These are phyloP conservation scores for Puccinia novopanici DNA, from an alignment of 1,284 basidiomycete species.

Conservation along the genomic window DNA sequence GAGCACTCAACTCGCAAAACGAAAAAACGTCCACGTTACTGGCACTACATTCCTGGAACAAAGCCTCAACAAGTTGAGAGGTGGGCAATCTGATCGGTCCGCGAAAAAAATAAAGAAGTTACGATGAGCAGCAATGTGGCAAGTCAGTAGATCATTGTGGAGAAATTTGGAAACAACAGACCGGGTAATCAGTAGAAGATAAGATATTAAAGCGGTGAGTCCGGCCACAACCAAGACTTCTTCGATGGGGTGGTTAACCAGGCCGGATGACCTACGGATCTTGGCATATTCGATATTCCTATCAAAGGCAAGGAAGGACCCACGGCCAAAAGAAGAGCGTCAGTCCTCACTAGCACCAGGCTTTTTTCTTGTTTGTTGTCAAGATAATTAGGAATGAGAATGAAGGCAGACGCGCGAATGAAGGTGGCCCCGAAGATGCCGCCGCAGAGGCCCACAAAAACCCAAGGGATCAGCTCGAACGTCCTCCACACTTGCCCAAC, in stretches of 20 bases:
- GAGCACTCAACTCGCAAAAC: constrained; percentile 51
- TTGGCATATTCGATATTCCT: constrained; percentile 67
- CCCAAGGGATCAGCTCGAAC: constrained; percentile 67
- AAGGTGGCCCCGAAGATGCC: constrained; percentile 47
- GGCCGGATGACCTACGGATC: constrained; percentile 65
- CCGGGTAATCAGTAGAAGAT: constrained; percentile 67
- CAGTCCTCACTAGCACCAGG: constrained; percentile 68
- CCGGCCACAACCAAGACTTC: constrained; percentile 69
- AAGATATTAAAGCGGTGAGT: constrained; percentile 70
- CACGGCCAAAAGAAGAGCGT: constrained; percentile 24
- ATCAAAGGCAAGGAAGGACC: background rate
- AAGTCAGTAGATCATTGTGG: background rate
- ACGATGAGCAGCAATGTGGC: background rate
- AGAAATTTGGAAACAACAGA: constrained; percentile 52
- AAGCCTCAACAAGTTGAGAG: constrained; percentile 70
- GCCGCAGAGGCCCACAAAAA: constrained; percentile 37
- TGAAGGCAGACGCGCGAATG: constrained; percentile 26
- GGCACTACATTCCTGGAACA: constrained; percentile 68
- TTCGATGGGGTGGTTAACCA: constrained; percentile 68
- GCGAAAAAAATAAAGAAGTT: background rate
- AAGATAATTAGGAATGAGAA: too few species aligned
- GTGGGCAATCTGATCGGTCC: constrained; percentile 65
- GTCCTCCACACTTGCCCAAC: constrained; percentile 64
- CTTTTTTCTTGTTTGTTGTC: constrained; percentile 50
- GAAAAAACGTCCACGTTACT: constrained; percentile 27